These are phyloP conservation scores for Cylindrotheca fusiformis DNA, from an alignment of 108 stramenopile genomes.

Conservation along the genomic window DNA sequence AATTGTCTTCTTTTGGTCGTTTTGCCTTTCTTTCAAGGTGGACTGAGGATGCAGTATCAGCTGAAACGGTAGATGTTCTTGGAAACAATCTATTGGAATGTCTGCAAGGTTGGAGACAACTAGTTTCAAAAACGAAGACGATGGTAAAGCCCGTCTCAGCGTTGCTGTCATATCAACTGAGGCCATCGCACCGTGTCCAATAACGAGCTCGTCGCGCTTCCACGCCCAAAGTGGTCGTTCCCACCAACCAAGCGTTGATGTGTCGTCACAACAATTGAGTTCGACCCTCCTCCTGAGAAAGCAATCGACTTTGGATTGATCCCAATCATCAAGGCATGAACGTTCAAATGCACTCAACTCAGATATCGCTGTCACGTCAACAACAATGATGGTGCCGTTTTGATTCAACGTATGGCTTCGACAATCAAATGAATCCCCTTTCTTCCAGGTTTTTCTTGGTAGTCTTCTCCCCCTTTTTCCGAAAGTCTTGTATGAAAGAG, in stretches of 20 bases:
- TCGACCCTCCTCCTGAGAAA: background rate
- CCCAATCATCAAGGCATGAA: background rate
- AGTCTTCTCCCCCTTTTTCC: no score
- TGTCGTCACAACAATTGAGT: background rate
- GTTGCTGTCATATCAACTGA: background rate
- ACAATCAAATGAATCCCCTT: background rate
- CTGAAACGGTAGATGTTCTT: no score
- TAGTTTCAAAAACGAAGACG: no score
- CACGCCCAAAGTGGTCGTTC: slow-evolving; percentile 11
- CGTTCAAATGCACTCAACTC: background rate
- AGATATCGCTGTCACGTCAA: background rate
- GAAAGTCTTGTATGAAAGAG: background rate
- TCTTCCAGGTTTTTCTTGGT: no score
- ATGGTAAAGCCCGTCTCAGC: no score
- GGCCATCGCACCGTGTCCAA: background rate
- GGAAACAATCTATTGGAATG: no score
- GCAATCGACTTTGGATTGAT: background rate
- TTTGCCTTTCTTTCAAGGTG: no score
- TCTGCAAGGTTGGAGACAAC: no score
- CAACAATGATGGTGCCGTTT: background rate
- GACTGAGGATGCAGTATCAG: no score
- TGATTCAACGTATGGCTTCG: background rate
- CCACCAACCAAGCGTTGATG: slow-evolving; percentile 1
- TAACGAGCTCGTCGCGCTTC: slow-evolving; percentile 1
- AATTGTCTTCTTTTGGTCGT: no score